Conservation (phyloP, 106 monocot genomes). For the Apostasia shenzhenica region DNA sequence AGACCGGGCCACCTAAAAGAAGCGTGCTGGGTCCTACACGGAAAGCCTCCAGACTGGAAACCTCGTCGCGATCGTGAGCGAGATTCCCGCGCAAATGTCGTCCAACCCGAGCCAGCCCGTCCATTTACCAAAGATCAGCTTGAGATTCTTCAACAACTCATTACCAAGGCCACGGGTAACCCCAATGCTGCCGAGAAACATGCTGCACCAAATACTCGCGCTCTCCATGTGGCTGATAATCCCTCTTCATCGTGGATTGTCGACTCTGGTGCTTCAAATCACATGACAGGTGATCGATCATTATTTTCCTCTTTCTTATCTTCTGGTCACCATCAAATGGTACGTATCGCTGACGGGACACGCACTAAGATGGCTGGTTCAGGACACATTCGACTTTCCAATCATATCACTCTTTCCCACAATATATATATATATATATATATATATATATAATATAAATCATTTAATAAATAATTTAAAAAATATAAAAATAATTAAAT, state of each 20-base stretch:
- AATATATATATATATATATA: too few relatives aligned
- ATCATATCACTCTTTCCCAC: not conserved
- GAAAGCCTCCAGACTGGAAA: not conserved
- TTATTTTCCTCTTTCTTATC: not conserved
- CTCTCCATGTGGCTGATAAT: too few relatives aligned
- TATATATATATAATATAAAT: too few relatives aligned
- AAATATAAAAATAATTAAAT: too few relatives aligned
- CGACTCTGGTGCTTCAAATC: slow-evolving; percentile 2
- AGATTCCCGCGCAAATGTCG: too few relatives aligned
- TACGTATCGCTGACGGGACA: not conserved
- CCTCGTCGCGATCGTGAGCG: not conserved
- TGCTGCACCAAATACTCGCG: too few relatives aligned
- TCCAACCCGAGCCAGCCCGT: too few relatives aligned
- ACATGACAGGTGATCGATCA: not conserved
- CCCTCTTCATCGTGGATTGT: not conserved
- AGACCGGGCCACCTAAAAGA: not conserved
- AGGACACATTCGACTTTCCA: not conserved
- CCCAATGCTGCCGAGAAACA: too few relatives aligned
- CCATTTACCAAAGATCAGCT: too few relatives aligned
- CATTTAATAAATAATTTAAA: too few relatives aligned
- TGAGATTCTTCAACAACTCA: too few relatives aligned
- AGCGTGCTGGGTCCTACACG: not conserved
- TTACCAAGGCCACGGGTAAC: too few relatives aligned
- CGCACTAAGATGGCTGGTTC: not conserved
- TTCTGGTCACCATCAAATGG: not conserved